Evolutionary conservation across 179 eudicot species (phyloP).

Genomic region (Actinidia chinensis): DNA sequence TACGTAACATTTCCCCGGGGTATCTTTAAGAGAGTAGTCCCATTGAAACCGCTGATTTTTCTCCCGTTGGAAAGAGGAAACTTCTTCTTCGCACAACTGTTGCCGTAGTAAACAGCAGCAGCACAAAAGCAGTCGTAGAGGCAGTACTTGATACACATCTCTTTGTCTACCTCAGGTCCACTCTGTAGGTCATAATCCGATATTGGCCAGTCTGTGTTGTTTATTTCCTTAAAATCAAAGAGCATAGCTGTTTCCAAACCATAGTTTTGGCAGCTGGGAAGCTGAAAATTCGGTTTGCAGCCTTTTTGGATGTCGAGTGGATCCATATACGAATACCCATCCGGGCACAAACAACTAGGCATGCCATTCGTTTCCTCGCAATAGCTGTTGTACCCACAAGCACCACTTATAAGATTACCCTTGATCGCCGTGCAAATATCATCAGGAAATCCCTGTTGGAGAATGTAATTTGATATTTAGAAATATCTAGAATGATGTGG

Average conservation of each 20-base stretch:
- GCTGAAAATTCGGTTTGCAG: neutral
- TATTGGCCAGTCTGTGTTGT: too few species aligned
- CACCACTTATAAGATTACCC: neutral
- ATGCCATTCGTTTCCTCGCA: neutral
- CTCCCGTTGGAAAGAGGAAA: neutral
- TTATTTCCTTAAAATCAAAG: too few species aligned
- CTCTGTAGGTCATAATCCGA: too few species aligned
- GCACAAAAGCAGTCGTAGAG: neutral
- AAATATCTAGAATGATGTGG: too few species aligned
- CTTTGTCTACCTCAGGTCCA: too few species aligned
- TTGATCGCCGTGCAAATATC: neutral
- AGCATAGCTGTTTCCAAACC: too few species aligned
- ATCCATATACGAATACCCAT: neutral
- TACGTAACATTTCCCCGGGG: too few species aligned
- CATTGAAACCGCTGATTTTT: too few species aligned
- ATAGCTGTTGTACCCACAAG: conserved; percentile 7
- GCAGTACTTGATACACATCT: neutral
- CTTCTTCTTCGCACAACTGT: neutral
- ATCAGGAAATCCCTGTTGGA: too few species aligned
- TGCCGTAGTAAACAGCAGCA: neutral
- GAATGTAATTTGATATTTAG: too few species aligned
- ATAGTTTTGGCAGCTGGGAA: too few species aligned
- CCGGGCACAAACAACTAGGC: neutral
- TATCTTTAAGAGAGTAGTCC: too few species aligned
- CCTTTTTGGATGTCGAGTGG: neutral